These are phyloP conservation scores for Colletotrichum tanaceti DNA, from an alignment of 2,329 filamentous ascomycete genomes.

Conservation along the genomic window DNA sequence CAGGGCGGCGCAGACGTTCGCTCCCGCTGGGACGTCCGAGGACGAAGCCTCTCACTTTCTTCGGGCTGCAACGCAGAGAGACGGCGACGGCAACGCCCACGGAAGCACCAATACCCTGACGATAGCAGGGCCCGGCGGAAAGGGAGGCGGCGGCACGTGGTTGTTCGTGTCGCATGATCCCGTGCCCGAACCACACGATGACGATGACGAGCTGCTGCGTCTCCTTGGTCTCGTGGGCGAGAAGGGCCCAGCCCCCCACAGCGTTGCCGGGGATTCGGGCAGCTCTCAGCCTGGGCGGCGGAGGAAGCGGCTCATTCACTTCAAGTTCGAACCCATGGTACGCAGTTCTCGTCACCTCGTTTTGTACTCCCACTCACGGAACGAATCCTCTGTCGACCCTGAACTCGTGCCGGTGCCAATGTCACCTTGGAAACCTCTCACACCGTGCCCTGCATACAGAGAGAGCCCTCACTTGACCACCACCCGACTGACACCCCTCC, in stretches of 20 bases:
- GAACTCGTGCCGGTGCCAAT: neutral
- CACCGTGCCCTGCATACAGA: neutral
- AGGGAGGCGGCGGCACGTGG: conserved; percentile 87
- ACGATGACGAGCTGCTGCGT: conserved; percentile 39
- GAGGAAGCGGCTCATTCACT: conserved; percentile 72
- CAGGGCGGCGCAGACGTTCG: conserved; percentile 50
- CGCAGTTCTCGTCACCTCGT: conserved; percentile 47
- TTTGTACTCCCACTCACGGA: conserved; percentile 1
- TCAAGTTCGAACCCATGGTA: conserved; percentile 97
- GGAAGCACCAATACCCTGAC: conserved; percentile 42
- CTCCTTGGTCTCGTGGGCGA: conserved; percentile 54
- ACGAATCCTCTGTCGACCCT: too few species aligned
- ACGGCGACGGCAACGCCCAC: conserved; percentile 34
- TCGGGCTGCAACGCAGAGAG: conserved; percentile 13
- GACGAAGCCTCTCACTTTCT: conserved; percentile 36
- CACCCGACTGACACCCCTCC: neutral
- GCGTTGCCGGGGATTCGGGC: conserved; percentile 24
- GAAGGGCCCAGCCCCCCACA: neutral
- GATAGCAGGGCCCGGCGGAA: conserved; percentile 78
- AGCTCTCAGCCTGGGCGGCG: conserved; percentile 42
- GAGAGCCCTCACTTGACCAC: conserved; percentile 11
- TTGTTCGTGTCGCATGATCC: conserved; percentile 89
- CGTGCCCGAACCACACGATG: conserved; percentile 52
- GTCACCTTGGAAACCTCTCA: neutral
- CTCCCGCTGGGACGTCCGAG: conserved; percentile 30